Base-by-base conservation (phyloP, 768 basidiomycete genomes). In the Boletus pseudopeckii region DNA sequence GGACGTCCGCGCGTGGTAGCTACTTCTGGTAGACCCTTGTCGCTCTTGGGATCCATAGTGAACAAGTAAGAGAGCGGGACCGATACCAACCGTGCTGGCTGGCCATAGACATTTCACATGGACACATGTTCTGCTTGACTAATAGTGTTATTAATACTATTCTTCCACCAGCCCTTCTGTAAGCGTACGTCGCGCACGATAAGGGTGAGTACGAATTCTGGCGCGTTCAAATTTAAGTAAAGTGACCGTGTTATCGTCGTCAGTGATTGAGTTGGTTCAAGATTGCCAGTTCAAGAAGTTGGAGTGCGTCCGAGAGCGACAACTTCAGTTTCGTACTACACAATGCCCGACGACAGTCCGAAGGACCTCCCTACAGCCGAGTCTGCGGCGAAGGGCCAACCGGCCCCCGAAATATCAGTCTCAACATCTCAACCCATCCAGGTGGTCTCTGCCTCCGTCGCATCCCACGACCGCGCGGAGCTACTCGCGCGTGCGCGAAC, bases 401-500 rank as follows among this genome's bases (percentile, higher is more conserved):
- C 46, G 28, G 22, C n/a, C 3, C 6, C 44, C 18, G 40, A 40
- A 18, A 3, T 11, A 24, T 45, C 46, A 26, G 28, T 15, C 24
- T 15, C 44, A 14, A 11, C 34, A 6, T 41, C 50, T 22, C 55
- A 51, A 36, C 48, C 42, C 5, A 28, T 34, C n/a, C 58, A 51
- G 37, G 38, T 48, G 22, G 37, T 15, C 26, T 20, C 56, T 17
- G 3, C 50, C 34, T 14, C 55, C 15, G 11, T 18, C 30, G 8
- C 47, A 36, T 39, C 49, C 37, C 4, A 51, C 18, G 65, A 75
- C 58, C 70, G 79, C 47, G 42, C 65, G 48, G 79, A 81, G 36
- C 72, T 85, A 18, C 58, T 85, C 17, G 49, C 73, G 32, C 80
- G 76, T 50, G 89, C 88, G 9, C 80, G 84, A 22, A 58, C 77